Evolutionary conservation across 2,329 filamentous ascomycete genomes (phyloP), one percentile per base, ranked within the genome.

Genomic region (Aureobasidium leucospermi): DNA sequence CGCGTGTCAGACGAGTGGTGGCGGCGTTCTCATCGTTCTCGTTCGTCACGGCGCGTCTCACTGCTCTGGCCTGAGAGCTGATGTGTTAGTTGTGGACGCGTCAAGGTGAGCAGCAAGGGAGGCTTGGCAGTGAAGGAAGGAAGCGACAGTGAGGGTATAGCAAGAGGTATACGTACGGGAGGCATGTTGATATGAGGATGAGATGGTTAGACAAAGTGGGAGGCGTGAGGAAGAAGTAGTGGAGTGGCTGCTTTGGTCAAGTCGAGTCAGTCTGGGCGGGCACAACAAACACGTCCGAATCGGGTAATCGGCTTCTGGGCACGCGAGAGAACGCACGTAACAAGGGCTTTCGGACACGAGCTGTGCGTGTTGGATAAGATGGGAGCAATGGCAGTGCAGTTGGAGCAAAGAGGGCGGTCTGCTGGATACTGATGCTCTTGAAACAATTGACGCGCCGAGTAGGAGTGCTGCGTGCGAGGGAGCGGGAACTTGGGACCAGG

Each of bases 1-100:
- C 92, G 77, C 94, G 85, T 68, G 94, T 97, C 73, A 96, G 79
- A 77, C 92, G 90, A 76, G 88, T 90, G 63, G 88, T 85, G 38
- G 63, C 65, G 61, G 74, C 75, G 74, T 96, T 96, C 79, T 96
- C 94, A 74, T 96, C 93, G 73, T 96, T 96, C 80, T 96, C 92
- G 75, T 95, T 94, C 65, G 87, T 88, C 69, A 87, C 82, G 73
- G 85, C 83, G 76, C 91, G 87, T 73, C 85, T 83, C 75, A 88
- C 84, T 69, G 85, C 79, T 75, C 89, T 87, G 79, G 81, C 83
- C 87, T 87, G 70, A 42, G 65, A 63, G 16, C 9, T 52, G 49
- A 66, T 63, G 63, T 67, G 74, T 81, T 79, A 79, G 74, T 69
- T 63, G 64, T 64, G 64, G 62, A 53, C 67, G 71, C 58, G 67